Conservation (phyloP, 148 eudicot genomes). For the Spergularia bocconei region DNA sequence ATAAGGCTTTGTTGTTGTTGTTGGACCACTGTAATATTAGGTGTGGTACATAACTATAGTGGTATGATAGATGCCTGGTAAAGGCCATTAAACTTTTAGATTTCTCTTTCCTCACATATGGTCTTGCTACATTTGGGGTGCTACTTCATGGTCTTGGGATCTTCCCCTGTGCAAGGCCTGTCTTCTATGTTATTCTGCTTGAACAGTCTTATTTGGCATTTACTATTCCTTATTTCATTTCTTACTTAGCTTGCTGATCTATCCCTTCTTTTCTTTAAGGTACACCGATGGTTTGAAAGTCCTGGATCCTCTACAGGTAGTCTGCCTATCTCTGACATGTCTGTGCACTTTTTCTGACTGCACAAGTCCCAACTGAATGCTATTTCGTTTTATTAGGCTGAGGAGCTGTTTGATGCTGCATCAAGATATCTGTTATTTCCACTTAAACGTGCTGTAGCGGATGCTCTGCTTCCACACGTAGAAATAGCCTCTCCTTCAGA, state of each 20-base stretch:
- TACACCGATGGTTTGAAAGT: constrained; percentile 82
- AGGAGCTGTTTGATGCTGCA: constrained; percentile 94
- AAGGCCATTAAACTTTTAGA: neutral
- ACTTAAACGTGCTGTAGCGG: constrained; percentile 95
- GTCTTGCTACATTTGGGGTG: neutral
- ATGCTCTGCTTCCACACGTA: constrained; percentile 78
- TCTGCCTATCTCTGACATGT: constrained; percentile 6
- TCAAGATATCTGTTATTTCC: constrained; percentile 95
- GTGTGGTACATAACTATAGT: neutral
- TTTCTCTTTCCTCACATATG: neutral
- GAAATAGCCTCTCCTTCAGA: constrained; percentile 82
- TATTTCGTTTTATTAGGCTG: constrained; percentile 58
- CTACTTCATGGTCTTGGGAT: constrained; percentile 1
- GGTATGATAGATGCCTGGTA: neutral
- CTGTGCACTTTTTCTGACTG: neutral
- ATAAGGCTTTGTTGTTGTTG: too few species aligned
- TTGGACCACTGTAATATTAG: neutral
- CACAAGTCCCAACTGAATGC: neutral
- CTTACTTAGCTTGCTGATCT: constrained; percentile 11
- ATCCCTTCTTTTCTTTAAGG: constrained; percentile 41
- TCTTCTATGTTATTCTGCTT: constrained; percentile 6
- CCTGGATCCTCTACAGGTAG: constrained; percentile 82
- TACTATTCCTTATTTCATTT: neutral
- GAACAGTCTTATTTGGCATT: neutral
- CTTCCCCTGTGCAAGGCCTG: neutral